These are phyloP conservation scores for Boletellus deceptivus DNA, from an alignment of 1,284 basidiomycete species.

Conservation along the genomic window DNA sequence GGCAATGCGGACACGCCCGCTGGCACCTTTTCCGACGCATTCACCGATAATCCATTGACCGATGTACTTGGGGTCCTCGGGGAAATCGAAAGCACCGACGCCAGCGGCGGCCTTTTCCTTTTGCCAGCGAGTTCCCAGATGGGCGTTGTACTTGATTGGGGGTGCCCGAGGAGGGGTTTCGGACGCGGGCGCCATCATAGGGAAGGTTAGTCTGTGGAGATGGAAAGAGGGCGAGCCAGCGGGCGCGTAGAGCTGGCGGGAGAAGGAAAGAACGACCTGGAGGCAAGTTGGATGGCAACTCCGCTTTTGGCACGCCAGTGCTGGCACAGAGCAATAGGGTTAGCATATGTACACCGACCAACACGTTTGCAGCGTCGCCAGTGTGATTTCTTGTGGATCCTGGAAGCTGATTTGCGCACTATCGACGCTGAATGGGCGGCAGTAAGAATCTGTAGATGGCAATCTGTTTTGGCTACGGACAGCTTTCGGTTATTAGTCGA, in stretches of 20 bases:
- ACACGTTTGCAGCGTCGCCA: background rate
- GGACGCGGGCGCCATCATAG: constrained; percentile 38
- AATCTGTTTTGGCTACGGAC: too few relatives aligned
- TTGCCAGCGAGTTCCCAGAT: constrained; percentile 75
- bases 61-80: constrained; percentile 70
- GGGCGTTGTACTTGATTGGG: constrained; percentile 64
- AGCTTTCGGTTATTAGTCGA: too few relatives aligned
- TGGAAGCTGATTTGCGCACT: background rate
- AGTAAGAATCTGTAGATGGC: too few relatives aligned
- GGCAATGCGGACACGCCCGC: constrained; percentile 94
- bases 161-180: constrained; percentile 65
- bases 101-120: constrained; percentile 79
- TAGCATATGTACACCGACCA: too few relatives aligned
- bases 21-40: constrained; percentile 93
- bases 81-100: constrained; percentile 64
- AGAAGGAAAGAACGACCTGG: background rate
- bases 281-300: constrained; percentile 2
- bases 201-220: constrained; percentile 17
- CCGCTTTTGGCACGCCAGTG: constrained; percentile 12
- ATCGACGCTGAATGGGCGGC: background rate
- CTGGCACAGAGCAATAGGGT: too few relatives aligned
- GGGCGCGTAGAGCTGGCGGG: constrained; percentile 3
- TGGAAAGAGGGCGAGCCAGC: background rate
- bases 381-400: background rate
- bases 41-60: constrained; percentile 89